These are phyloP conservation scores for Mycena filopes DNA, from an alignment of 768 basidiomycete genomes.

Conservation along the genomic window DNA sequence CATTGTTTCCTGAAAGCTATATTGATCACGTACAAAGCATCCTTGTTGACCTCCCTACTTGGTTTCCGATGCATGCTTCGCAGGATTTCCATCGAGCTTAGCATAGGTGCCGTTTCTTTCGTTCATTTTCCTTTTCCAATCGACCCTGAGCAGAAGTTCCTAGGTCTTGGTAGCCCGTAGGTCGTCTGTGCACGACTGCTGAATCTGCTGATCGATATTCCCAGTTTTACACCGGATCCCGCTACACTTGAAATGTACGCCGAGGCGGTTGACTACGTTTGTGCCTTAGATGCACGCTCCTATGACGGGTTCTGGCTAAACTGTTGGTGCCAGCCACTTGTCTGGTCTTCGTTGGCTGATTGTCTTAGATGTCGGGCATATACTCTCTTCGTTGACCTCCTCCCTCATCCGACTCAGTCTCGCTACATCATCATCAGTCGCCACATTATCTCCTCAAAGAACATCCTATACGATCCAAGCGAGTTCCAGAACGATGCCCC, in stretches of 20 bases:
- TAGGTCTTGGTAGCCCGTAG: constrained; percentile 37
- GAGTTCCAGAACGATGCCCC: constrained; percentile 32
- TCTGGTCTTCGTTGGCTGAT: not conserved
- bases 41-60: constrained; percentile 33
- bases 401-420: constrained; percentile 37
- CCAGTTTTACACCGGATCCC: constrained; percentile 36
- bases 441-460: constrained; percentile 19
- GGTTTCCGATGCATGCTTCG: constrained; percentile 35
- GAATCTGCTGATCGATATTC: not conserved
- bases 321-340: constrained; percentile 20
- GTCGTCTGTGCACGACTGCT: not conserved
- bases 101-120: too few species aligned
- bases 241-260: constrained; percentile 35
- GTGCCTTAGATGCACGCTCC: constrained; percentile 22
- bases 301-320: constrained; percentile 36
- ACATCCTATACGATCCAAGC: constrained; percentile 29
- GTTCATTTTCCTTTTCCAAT: too few species aligned
- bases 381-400: constrained; percentile 35
- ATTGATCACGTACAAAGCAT: constrained; percentile 22
- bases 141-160: too few species aligned
- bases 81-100: too few species aligned
- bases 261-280: constrained; percentile 36
- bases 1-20: not conserved
- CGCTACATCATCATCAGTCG: constrained; percentile 29
- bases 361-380: constrained; percentile 35